A percentile compares a stretch with the other conserved stretches of the same genome.
Evolutionary conservation across 2,329 filamentous ascomycete species (phyloP).

Genomic region (Aspergillus bombycis): DNA sequence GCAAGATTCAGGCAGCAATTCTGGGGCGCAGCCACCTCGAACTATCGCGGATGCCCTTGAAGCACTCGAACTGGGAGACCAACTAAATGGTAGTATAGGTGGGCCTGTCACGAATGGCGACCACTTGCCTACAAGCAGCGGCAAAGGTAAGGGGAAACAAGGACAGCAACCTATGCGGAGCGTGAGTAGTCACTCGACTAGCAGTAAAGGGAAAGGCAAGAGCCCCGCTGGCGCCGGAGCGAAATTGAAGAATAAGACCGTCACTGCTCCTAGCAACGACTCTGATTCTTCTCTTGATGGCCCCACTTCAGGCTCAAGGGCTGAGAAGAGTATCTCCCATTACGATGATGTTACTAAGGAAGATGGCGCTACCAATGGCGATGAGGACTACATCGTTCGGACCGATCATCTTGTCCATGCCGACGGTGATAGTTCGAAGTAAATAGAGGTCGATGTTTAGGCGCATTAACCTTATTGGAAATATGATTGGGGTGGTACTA

Average conservation of each 20-base stretch:
- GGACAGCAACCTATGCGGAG: slow-evolving; percentile 31
- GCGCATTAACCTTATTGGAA: background rate
- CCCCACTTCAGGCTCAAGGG: slow-evolving; percentile 6
- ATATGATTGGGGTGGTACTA: background rate
- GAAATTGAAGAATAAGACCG: slow-evolving; percentile 37
- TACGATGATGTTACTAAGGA: slow-evolving; percentile 29
- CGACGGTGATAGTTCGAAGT: slow-evolving; percentile 16
- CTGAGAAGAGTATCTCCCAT: background rate
- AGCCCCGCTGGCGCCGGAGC: slow-evolving; percentile 1
- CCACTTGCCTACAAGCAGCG: slow-evolving; percentile 21
- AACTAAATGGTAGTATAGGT: slow-evolving; percentile 22
- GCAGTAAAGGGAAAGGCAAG: slow-evolving; percentile 32
- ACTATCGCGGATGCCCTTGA: slow-evolving; percentile 44
- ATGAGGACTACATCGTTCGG: slow-evolving; percentile 44
- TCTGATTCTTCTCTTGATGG: slow-evolving; percentile 37
- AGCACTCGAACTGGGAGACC: slow-evolving; percentile 33
- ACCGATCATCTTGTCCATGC: slow-evolving; percentile 38
- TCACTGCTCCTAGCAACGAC: slow-evolving; percentile 37
- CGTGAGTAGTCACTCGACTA: slow-evolving; percentile 34
- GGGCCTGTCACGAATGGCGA: slow-evolving; percentile 33
- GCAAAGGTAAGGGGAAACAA: slow-evolving; percentile 38
- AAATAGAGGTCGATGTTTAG: background rate
- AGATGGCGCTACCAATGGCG: slow-evolving; percentile 30
- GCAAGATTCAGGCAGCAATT: slow-evolving; percentile 30
- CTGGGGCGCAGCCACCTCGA: slow-evolving; percentile 26